Evolutionary conservation across 2,329 filamentous ascomycete genomes (phyloP), one percentile per base, ranked within the genome.

Genomic region (Phoma herbarum): DNA sequence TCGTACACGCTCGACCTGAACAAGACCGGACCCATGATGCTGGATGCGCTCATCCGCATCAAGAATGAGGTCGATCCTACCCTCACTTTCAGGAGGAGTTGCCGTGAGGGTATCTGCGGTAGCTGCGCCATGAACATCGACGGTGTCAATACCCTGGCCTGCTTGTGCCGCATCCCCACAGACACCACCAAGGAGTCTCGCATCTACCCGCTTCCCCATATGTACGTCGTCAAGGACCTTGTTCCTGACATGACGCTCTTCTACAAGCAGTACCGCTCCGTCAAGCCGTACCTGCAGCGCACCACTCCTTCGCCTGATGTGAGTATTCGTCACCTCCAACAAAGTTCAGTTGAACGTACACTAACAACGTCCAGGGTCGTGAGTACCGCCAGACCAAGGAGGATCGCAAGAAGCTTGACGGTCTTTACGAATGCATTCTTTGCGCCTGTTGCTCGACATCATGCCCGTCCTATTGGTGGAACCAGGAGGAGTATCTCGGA

Each of bases 401-500:
- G 70, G 94, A 99, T 70, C 93, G 95, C 76, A 91, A 88, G 83
- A 99, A 97, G 89, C 89, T 99, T 55, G 95, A 98, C 78, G 95
- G 95, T 66, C 88, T 98, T 28, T 98, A 99, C 84, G 95, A 99
- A 83, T 99, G 95, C 83, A 98, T 99, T 80, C 90, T 99, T 59
- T 99, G 95, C 85, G 94, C 94, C 71, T 99, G 95, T 89, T 99
- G 95, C 88, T 95, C 91, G 68, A 99, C 95, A 22, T 97, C 94
- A 45, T 99, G 95, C 86, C 95, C 95, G n/a, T 97, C 93, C 18
- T 99, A 99, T 86, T 99, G 95, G 95, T 99, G 95, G 95, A 99
- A 99, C 85, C 89, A 90, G 70, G 93, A 98, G 82, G 93, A 98
- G 81, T 99, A 99, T 84, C 91, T 99, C 49, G 95, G 95, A 64